A percentile compares a stretch with the other conserved stretches of the same genome.
phyloP scores from a whole-genome alignment of 139 green algal species.

The Auxenochlorella pyrenoidosa region DNA sequence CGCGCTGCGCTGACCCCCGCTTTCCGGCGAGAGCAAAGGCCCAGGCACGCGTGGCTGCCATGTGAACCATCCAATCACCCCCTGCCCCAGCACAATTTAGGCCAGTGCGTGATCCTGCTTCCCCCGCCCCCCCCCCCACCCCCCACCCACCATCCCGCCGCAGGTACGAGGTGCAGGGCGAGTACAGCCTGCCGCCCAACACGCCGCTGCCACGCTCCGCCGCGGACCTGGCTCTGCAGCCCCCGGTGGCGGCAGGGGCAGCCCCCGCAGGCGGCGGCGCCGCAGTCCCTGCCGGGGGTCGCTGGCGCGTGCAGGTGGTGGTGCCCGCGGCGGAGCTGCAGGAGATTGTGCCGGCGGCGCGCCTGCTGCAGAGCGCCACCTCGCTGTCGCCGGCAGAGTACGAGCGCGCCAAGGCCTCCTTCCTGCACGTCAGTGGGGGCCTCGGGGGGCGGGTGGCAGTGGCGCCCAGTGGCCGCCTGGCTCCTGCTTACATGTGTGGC shows the following conservation, averaged over 20 bases:
- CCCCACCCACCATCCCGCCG: neutral
- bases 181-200: constrained; percentile 78
- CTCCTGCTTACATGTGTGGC: too few species aligned
- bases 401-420: constrained; percentile 73
- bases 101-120: too few species aligned
- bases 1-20: neutral
- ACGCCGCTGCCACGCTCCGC: constrained; percentile 54
- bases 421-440: constrained; percentile 57
- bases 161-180: constrained; percentile 82
- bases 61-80: too few species aligned
- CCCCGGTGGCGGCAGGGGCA: neutral
- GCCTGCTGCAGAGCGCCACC: constrained; percentile 73
- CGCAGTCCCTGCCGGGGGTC: constrained; percentile 6
- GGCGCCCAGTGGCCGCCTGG: too few species aligned
- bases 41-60: too few species aligned
- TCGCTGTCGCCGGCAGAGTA: constrained; percentile 66
- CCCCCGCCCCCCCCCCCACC: neutral
- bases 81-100: too few species aligned
- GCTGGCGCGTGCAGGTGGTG: constrained; percentile 52
- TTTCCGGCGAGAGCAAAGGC: neutral
- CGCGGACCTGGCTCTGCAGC: constrained; percentile 38
- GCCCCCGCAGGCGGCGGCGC: neutral
- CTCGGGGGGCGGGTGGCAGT: too few species aligned
- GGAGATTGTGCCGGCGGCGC: constrained; percentile 88
- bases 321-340: constrained; percentile 85